Conservation (phyloP, 23 red algal genomes). For the Gracilariopsis chorda region DNA sequence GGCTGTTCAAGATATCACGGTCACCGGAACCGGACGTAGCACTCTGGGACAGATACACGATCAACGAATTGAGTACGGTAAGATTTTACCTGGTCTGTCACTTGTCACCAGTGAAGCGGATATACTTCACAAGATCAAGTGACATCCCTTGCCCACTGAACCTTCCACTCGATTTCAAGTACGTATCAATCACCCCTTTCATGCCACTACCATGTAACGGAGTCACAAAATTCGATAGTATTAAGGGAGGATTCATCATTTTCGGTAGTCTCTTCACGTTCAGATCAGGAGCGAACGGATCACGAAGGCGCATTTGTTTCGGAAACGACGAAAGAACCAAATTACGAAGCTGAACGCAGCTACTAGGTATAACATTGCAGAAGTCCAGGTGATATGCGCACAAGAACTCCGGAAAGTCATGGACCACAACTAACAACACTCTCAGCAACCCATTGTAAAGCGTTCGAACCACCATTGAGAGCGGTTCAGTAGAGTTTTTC, state of each 20-base stretch:
- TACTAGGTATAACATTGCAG: slow-evolving; percentile 71
- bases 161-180: slow-evolving; percentile 14
- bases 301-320: slow-evolving; percentile 84
- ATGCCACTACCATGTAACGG: slow-evolving; percentile 45
- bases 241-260: slow-evolving; percentile 60
- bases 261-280: slow-evolving; percentile 81
- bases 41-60: slow-evolving; percentile 83
- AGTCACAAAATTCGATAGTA: slow-evolving; percentile 67
- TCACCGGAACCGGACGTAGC: not conserved
- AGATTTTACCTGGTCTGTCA: slow-evolving; percentile 30
- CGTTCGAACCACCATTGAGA: slow-evolving; percentile 54
- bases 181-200: slow-evolving; percentile 62
- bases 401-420: slow-evolving; percentile 98
- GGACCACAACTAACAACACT: slow-evolving; percentile 81
- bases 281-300: slow-evolving; percentile 90
- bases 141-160: not conserved
- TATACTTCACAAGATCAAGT: slow-evolving; percentile 11
- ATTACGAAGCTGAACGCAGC: slow-evolving; percentile 93
- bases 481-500: slow-evolving; percentile 5
- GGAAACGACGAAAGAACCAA: slow-evolving; percentile 90
- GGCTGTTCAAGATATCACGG: not conserved
- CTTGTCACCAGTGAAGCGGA: not conserved
- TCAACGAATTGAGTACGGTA: slow-evolving; percentile 69
- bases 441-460: slow-evolving; percentile 89
- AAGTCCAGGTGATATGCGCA: slow-evolving; percentile 82